Evolutionary conservation across 768 basidiomycete species (phyloP), one percentile per base, ranked within the genome.

Genomic region (Lentinula guzmanii): DNA sequence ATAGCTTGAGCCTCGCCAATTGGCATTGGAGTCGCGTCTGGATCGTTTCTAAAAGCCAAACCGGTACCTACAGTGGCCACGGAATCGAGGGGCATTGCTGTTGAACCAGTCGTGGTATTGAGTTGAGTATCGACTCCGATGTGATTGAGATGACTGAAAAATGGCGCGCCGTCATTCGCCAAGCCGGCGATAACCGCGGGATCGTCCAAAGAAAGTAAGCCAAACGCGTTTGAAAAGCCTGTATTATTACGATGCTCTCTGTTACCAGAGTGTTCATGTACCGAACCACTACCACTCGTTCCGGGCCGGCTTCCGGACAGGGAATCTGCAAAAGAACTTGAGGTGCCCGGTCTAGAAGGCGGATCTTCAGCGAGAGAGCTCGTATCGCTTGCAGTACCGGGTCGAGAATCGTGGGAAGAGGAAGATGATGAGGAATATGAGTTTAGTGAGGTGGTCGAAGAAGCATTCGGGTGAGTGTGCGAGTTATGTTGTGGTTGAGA

Each of bases 131-230:
- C 71, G 35, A 68, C 64, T 39, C 69, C 60, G 11, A 61, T 21
- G 67, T 69, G 7, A 75, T 70, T 53, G 5, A 63, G 39, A 4
- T 46, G 46, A 43, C 75, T 75, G 70, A 90, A 91, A 77, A 90
- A 90, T 0, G 87, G 85, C 13, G 81, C 77, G 5, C 79, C 82
- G 61, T 87, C 86, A 3, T 70, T 71, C 1, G 84, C 71, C 52
- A 90, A 75, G 2, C 86, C 82, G 0, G 87, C 85, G 41, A 91
- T 76, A 7, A 86, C 85, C 58, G 81, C 81, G 1, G 85, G 83
- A 67, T 92, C 90, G 61, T 91, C 90, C 55, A 93, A 78, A 18
- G 84, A 85, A 85, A 93, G 82, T 56, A 87, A 77, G 7, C 88
- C 90, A 68, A 93, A 91, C 1, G 86, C 86, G 24, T 79, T 81